Percentiles rank a stretch among this genome's conserved stretches.
phyloP scores from a whole-genome alignment of 2,329 filamentous ascomycete genomes.

The Neodidymelliopsis sp. region DNA sequence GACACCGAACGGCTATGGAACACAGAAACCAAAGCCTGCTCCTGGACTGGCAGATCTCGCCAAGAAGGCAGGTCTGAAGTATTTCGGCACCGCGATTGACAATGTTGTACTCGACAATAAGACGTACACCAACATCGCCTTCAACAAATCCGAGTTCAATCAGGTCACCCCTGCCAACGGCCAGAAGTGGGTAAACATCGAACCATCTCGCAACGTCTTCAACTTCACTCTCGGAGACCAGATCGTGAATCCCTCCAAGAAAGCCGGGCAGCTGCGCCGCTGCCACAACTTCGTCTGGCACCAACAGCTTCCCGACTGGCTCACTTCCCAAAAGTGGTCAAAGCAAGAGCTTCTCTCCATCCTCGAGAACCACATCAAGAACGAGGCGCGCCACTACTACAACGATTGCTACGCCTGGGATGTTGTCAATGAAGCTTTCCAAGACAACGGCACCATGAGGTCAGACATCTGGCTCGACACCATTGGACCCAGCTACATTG shows the following conservation, averaged over 20 bases:
- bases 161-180: slow-evolving; percentile 70
- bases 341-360: slow-evolving; percentile 63
- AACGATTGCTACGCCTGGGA: slow-evolving; percentile 70
- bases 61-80: slow-evolving; percentile 61
- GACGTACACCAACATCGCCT: slow-evolving; percentile 63
- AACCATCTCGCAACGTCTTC: slow-evolving; percentile 65
- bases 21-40: slow-evolving; percentile 18
- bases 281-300: slow-evolving; percentile 69
- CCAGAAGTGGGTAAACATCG: slow-evolving; percentile 69
- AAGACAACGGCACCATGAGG: slow-evolving; percentile 64
- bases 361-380: slow-evolving; percentile 67
- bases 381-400: slow-evolving; percentile 65
- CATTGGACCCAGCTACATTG: slow-evolving; percentile 65
- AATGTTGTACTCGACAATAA: slow-evolving; percentile 57
- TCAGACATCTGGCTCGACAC: slow-evolving; percentile 62
- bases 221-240: slow-evolving; percentile 65
- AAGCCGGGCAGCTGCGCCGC: slow-evolving; percentile 59
- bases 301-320: slow-evolving; percentile 62
- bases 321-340: slow-evolving; percentile 62
- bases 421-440: slow-evolving; percentile 69
- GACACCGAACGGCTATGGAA: slow-evolving; percentile 8
- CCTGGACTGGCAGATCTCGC: slow-evolving; percentile 61
- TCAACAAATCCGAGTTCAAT: slow-evolving; percentile 66
- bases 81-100: slow-evolving; percentile 68
- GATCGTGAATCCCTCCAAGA: slow-evolving; percentile 51